Evolutionary conservation across 768 basidiomycete species (phyloP).

Genomic region (Hysterangium stoloniferum): DNA sequence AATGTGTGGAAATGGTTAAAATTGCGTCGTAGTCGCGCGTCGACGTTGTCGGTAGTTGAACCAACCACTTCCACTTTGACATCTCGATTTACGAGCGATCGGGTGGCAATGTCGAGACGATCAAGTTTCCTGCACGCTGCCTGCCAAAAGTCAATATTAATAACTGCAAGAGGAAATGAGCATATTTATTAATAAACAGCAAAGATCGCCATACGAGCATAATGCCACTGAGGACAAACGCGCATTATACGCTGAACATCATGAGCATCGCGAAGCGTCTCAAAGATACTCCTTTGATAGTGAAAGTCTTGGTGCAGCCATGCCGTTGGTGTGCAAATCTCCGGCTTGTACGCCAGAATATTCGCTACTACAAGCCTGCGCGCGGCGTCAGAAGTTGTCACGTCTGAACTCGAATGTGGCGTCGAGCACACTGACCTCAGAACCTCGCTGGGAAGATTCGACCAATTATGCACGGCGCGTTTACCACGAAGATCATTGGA

Average conservation of each 20-base stretch:
- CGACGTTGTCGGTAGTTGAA: not conserved
- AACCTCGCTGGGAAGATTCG: slow-evolving; percentile 10
- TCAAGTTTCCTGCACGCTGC: slow-evolving; percentile 10
- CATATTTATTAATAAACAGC: not conserved
- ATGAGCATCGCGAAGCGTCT: slow-evolving; percentile 5
- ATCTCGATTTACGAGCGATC: not conserved
- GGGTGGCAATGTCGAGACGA: slow-evolving; percentile 4
- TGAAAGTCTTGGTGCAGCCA: slow-evolving; percentile 11
- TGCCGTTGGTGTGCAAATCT: slow-evolving; percentile 1
- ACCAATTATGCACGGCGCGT: slow-evolving; percentile 7
- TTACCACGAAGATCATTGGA: slow-evolving; percentile 9
- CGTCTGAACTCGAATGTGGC: slow-evolving; percentile 6
- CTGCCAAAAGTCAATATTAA: slow-evolving; percentile 9
- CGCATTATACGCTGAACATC: slow-evolving; percentile 10
- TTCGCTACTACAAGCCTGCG: slow-evolving; percentile 9
- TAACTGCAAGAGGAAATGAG: slow-evolving; percentile 9
- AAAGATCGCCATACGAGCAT: slow-evolving; percentile 6
- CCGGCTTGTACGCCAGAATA: slow-evolving; percentile 9
- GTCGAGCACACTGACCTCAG: slow-evolving; percentile 8
- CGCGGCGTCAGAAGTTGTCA: slow-evolving; percentile 13
- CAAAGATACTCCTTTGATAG: slow-evolving; percentile 8
- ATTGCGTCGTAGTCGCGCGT: not conserved
- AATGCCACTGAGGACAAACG: slow-evolving; percentile 13
- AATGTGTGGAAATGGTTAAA: slow-evolving; percentile 5
- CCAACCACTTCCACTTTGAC: not conserved